These are phyloP conservation scores for Discostella stelligera DNA, from an alignment of 352 stramenopile genomes.

Conservation along the genomic window DNA sequence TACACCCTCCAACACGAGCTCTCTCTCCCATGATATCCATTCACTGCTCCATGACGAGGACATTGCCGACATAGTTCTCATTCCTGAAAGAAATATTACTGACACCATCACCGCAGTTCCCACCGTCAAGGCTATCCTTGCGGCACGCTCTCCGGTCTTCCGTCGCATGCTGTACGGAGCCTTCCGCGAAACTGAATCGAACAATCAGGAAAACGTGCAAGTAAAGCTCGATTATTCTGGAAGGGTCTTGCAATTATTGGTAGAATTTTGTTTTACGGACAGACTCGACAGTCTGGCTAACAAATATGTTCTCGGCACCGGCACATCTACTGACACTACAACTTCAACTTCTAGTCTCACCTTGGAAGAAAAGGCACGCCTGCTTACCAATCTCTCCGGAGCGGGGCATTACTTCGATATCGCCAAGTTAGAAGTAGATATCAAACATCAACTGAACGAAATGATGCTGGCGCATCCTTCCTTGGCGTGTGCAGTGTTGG, in stretches of 20 bases:
- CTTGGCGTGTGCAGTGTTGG: conserved; percentile 46
- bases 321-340: not conserved
- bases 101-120: conserved; percentile 13
- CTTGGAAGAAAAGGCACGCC: conserved; percentile 17
- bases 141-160: conserved; percentile 43
- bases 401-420: conserved; percentile 51
- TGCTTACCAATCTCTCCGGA: conserved; percentile 35
- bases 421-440: conserved; percentile 42
- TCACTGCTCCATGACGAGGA: conserved; percentile 37
- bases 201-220: conserved; percentile 22
- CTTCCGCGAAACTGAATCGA: conserved; percentile 32
- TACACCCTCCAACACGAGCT: conserved; percentile 9
- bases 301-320: not conserved
- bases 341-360: not conserved
- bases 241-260: conserved; percentile 38
- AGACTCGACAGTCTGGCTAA: conserved; percentile 24
- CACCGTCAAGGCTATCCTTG: conserved; percentile 39
- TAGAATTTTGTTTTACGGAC: conserved; percentile 55
- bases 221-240: conserved; percentile 43
- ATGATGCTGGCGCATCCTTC: conserved; percentile 42
- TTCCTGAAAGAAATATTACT: conserved; percentile 7
- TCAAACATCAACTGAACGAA: conserved; percentile 19
- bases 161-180: conserved; percentile 47
- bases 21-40: conserved; percentile 30
- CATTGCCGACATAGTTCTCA: conserved; percentile 28